Base-by-base conservation (phyloP, 345 rosid genomes). In the Tarenaya hassleriana region DNA sequence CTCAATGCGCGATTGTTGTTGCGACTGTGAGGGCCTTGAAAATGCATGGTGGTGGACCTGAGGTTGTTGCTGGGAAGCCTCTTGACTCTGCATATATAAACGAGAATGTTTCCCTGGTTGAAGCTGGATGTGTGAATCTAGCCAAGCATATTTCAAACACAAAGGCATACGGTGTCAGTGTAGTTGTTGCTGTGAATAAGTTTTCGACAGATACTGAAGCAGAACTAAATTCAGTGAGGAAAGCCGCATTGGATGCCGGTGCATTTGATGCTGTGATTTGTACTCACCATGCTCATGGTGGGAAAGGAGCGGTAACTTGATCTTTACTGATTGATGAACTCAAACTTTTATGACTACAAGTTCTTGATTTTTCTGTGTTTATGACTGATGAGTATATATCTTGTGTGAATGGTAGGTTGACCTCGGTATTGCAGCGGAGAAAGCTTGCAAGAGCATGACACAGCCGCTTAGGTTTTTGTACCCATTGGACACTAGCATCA, bases 11-110 rank as follows among this genome's bases (percentile, higher is more conserved):
- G 34, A 70, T 92, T 69, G 86, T 92, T 51, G 99, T 92, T 58
- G 99, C 97, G 9, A 92, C 99, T 0, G 77, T 92, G 54, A 81
- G 99, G 67, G 99, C 97, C 62, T 77, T 88, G 82, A 92, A 92
- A 67, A 88, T 92, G 99, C 99, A 92, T 50, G 99, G 99, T 39
- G 99, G 97, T 16, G 99, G 99, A 13, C 99, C 97, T 51, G 70
- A 67, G 53, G 99, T 88, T 62, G 88, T 81, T 58, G 99, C 99
- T 29, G 99, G 99, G 73, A 92, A 79, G 70, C 95, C 99, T 62
- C 97, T 92, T 32, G 89, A 92, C 67, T 77, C 34, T 45, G 94
- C 97, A 13, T 92, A 92, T 66, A 68, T 84, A 52, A 81, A 78
- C 29, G 99, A 88, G 75, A 88, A 88, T 56, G 97, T 88, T 20